Evolutionary conservation across 2,329 filamentous ascomycete species (phyloP).

Genomic region (Fusarium begoniae): DNA sequence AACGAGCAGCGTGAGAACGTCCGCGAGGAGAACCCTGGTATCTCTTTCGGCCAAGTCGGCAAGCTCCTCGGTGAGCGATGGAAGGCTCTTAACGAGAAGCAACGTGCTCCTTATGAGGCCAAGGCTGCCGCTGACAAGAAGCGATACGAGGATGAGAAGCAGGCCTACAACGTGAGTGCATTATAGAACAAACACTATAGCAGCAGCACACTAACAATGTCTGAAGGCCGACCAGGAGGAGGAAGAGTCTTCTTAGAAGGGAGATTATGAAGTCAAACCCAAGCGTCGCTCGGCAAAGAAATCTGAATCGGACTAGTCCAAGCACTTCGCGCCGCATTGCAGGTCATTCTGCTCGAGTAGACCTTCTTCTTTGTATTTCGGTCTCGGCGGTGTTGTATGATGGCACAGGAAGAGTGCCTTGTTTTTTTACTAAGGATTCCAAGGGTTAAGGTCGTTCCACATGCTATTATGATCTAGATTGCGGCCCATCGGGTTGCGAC

Average conservation of each 20-base stretch:
- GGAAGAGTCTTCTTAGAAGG: constrained; percentile 60
- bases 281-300: constrained; percentile 21
- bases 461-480: constrained; percentile 46
- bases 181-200: constrained; percentile 4
- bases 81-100: constrained; percentile 95
- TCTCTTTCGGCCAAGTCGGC: constrained; percentile 98
- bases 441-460: constrained; percentile 48
- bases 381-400: constrained; percentile 55
- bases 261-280: constrained; percentile 10
- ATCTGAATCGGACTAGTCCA: constrained; percentile 14
- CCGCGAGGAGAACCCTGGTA: constrained; percentile 96
- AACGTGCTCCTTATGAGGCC: constrained; percentile 92
- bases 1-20: constrained; percentile 99
- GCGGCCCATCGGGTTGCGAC: constrained; percentile 41
- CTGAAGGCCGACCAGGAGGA: constrained; percentile 67
- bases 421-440: constrained; percentile 50
- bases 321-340: constrained; percentile 11
- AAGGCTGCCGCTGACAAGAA: constrained; percentile 99
- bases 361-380: constrained; percentile 48
- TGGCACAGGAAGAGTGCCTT: constrained; percentile 52
- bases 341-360: constrained; percentile 25
- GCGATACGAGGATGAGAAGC: constrained; percentile 98
- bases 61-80: constrained; percentile 98
- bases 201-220: constrained; percentile 41
- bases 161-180: constrained; percentile 81